Evolutionary conservation across 108 stramenopile genomes (phyloP).

Genomic region (Parietichytrium sp.): DNA sequence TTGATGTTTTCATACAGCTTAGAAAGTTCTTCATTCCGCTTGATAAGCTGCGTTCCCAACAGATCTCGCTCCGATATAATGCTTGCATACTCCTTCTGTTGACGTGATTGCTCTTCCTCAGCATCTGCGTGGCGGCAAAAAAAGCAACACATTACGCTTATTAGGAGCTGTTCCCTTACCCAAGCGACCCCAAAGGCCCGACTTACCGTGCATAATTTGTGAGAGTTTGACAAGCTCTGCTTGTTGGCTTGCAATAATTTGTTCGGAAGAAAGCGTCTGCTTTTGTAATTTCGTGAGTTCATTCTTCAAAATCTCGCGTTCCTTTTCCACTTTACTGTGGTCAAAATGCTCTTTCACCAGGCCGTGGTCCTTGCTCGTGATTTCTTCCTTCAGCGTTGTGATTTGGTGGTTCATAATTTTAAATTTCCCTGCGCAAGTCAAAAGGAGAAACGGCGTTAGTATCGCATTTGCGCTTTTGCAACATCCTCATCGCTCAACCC

Average conservation of each 20-base stretch:
- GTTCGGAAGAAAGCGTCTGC: conserved; percentile 59
- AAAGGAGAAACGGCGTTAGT: not conserved
- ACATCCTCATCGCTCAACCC: conserved; percentile 39
- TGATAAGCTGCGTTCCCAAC: conserved; percentile 60
- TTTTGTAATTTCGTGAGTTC: conserved; percentile 66
- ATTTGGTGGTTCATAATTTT: conserved; percentile 69
- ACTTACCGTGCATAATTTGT: conserved; percentile 45
- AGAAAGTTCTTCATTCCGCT: conserved; percentile 61
- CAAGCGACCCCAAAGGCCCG: too few species aligned
- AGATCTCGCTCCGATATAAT: conserved; percentile 63
- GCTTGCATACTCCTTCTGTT: conserved; percentile 64
- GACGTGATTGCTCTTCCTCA: conserved; percentile 63
- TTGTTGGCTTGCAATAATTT: conserved; percentile 60
- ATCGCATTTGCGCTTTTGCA: not conserved
- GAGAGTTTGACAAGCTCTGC: conserved; percentile 62
- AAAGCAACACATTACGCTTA: too few species aligned
- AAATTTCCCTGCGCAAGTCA: conserved; percentile 46
- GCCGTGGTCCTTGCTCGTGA: conserved; percentile 63
- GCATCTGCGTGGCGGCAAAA: too few species aligned
- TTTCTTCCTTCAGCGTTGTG: conserved; percentile 68
- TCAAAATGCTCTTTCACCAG: conserved; percentile 65
- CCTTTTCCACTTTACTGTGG: conserved; percentile 65
- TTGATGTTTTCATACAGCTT: conserved; percentile 69
- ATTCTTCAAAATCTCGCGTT: conserved; percentile 56
- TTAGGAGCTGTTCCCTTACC: not conserved